These are phyloP conservation scores for Backusella morwellensis DNA, from an alignment of 192 early-diverging fungal species.

Conservation along the genomic window DNA sequence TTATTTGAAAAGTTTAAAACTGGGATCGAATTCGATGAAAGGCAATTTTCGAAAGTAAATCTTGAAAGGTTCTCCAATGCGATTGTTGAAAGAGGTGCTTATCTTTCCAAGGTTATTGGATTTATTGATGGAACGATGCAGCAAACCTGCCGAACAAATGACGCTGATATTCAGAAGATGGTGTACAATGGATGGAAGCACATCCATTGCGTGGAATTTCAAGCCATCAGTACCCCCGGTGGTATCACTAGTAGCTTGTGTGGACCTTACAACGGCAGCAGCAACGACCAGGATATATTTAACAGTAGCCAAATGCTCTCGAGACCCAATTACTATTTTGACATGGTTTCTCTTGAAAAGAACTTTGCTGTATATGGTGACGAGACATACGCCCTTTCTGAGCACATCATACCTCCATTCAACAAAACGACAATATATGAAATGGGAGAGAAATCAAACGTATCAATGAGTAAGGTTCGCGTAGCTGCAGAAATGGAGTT, in stretches of 20 bases:
- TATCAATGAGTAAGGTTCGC: background rate
- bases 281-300: background rate
- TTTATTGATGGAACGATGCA: slow-evolving; percentile 1
- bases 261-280: background rate
- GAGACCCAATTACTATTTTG: background rate
- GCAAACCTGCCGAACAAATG: background rate
- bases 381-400: background rate
- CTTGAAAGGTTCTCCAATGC: background rate
- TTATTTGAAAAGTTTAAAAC: too few relatives aligned
- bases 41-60: too few relatives aligned
- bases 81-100: too few relatives aligned
- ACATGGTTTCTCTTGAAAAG: background rate
- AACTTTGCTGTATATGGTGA: background rate
- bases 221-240: background rate
- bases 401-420: background rate
- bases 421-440: background rate
- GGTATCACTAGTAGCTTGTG: background rate
- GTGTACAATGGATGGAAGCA: background rate
- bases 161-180: background rate
- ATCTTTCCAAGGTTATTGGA: background rate
- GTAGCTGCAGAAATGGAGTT: background rate
- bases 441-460: background rate
- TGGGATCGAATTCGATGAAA: too few relatives aligned
- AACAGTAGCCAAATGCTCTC: background rate
- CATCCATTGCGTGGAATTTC: background rate